Evolutionary conservation across 2,329 filamentous ascomycete genomes (phyloP).

Genomic region (Stagonosporopsis chrysanthemi): DNA sequence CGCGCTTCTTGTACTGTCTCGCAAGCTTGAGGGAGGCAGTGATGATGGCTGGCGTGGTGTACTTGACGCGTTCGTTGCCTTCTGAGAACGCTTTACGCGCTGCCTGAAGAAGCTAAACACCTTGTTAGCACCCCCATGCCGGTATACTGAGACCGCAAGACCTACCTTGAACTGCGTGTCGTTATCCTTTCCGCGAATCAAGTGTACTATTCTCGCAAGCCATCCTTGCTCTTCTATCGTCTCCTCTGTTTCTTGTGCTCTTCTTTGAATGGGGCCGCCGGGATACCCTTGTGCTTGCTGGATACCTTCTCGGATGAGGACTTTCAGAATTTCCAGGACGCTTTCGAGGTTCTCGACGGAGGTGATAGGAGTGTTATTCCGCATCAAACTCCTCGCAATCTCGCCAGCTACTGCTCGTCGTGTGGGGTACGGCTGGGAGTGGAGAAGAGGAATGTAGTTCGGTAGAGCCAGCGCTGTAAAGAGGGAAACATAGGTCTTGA

Average conservation of each 20-base stretch:
- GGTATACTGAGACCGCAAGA: not conserved
- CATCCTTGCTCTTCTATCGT: slow-evolving; percentile 98
- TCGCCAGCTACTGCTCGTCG: slow-evolving; percentile 89
- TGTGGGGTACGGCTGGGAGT: slow-evolving; percentile 92
- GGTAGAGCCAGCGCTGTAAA: slow-evolving; percentile 96
- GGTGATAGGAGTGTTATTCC: slow-evolving; percentile 80
- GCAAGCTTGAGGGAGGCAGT: slow-evolving; percentile 91
- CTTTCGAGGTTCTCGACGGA: slow-evolving; percentile 84
- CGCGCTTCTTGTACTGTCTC: slow-evolving; percentile 84
- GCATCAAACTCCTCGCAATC: slow-evolving; percentile 81
- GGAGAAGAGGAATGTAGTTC: slow-evolving; percentile 87
- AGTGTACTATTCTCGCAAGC: slow-evolving; percentile 90
- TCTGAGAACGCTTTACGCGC: slow-evolving; percentile 86
- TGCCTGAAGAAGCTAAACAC: slow-evolving; percentile 76
- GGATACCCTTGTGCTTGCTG: slow-evolving; percentile 84
- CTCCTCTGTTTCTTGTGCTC: slow-evolving; percentile 88
- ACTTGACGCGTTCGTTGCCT: slow-evolving; percentile 93
- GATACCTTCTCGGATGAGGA: slow-evolving; percentile 91
- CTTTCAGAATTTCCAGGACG: slow-evolving; percentile 85
- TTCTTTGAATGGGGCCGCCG: slow-evolving; percentile 75
- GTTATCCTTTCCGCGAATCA: slow-evolving; percentile 83
- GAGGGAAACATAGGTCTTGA: slow-evolving; percentile 88
- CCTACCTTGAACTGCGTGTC: slow-evolving; percentile 85
- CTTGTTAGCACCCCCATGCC: slow-evolving; percentile 14
- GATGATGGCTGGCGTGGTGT: slow-evolving; percentile 90